A percentile compares a stretch with the other conserved stretches of the same genome.
These are phyloP conservation scores for Euphorbia lathyris DNA, from an alignment of 345 rosid species.

Conservation along the genomic window DNA sequence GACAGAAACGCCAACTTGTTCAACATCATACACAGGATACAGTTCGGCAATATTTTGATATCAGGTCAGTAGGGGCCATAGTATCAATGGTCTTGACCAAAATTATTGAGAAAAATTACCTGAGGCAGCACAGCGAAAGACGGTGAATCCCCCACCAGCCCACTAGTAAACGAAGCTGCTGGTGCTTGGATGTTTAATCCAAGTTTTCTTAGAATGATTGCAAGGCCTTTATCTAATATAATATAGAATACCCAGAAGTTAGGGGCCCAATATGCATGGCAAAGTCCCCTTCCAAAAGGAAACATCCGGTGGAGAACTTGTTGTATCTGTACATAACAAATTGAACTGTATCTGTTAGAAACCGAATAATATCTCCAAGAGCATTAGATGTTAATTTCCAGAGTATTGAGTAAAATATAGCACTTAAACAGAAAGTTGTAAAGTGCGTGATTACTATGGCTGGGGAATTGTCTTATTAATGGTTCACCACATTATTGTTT, in stretches of 20 bases:
- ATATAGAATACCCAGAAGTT: conserved; percentile 95
- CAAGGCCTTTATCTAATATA: conserved; percentile 65
- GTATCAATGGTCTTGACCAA: not conserved
- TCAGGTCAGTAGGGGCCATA: not conserved
- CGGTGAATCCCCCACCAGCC: conserved; percentile 76
- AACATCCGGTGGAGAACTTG: conserved; percentile 78
- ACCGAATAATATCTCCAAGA: not conserved
- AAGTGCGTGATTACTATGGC: not conserved
- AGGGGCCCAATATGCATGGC: conserved; percentile 98
- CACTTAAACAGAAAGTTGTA: not conserved
- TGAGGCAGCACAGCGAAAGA: conserved; percentile 74
- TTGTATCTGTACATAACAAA: conserved; percentile 53
- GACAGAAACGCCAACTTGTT: not conserved
- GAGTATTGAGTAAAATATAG: not conserved
- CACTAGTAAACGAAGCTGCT: conserved; percentile 82
- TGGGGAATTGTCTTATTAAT: not conserved
- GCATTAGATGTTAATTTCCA: not conserved
- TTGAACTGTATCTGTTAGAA: conserved; percentile 1
- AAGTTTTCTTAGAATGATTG: conserved; percentile 50
- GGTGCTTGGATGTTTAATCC: conserved; percentile 52
- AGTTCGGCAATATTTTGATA: not conserved
- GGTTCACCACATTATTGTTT: not conserved
- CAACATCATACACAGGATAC: not conserved
- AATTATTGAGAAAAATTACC: conserved; percentile 32
- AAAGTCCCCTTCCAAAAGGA: conserved; percentile 97